Evolutionary conservation across 2,329 filamentous ascomycete genomes (phyloP).

Genomic region (Penicillium thymicola): DNA sequence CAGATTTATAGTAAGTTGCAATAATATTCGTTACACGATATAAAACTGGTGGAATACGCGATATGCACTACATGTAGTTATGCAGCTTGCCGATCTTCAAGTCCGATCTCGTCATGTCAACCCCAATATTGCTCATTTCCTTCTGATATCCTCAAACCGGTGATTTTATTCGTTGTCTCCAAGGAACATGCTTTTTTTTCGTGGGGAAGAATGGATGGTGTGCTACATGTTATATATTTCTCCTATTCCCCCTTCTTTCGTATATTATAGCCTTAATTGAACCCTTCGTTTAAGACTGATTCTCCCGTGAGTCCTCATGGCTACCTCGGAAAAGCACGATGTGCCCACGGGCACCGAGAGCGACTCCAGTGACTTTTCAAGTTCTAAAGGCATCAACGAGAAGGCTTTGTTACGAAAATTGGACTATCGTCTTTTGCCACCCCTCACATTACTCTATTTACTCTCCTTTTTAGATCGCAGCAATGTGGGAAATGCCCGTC

Average conservation of each 20-base stretch:
- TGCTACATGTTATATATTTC: not conserved
- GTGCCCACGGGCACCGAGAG: not conserved
- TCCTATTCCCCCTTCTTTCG: not conserved
- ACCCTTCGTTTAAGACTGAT: not conserved
- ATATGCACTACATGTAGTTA: not conserved
- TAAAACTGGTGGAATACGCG: not conserved
- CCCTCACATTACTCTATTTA: constrained; percentile 34
- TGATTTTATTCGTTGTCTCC: not conserved
- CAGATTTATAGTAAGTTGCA: not conserved
- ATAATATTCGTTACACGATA: not conserved
- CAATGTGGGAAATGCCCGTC: constrained; percentile 6
- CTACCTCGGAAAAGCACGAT: constrained; percentile 7
- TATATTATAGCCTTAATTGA: not conserved
- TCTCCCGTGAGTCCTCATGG: not conserved
- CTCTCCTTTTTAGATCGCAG: constrained; percentile 4
- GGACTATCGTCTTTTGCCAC: constrained; percentile 44
- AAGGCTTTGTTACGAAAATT: constrained; percentile 44
- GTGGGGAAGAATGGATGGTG: not conserved
- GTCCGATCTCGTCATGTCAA: not conserved
- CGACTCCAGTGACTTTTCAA: constrained; percentile 5
- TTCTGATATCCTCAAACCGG: not conserved
- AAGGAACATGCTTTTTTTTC: not conserved
- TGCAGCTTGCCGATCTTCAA: not conserved
- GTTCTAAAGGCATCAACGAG: constrained; percentile 33
- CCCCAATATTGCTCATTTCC: constrained; percentile 3